A percentile compares a stretch with the other conserved stretches of the same genome.
These are phyloP conservation scores for Hortaea werneckii DNA, from an alignment of 2,329 filamentous ascomycete species.

Conservation along the genomic window DNA sequence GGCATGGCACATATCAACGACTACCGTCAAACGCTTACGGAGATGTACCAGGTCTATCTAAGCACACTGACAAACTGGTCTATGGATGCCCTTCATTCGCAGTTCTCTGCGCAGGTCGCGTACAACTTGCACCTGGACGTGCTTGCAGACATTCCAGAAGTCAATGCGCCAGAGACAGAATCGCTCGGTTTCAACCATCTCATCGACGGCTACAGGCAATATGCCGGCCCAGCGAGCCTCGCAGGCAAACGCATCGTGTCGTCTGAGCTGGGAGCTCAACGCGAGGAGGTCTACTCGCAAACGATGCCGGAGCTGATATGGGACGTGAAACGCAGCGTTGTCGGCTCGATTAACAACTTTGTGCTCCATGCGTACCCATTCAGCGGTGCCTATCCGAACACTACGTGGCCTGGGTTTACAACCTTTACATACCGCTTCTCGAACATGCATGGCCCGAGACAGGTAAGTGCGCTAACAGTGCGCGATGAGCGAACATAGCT, in stretches of 20 bases:
- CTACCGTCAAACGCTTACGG: background rate
- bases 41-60: background rate
- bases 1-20: constrained; percentile 19
- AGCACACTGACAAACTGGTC: background rate
- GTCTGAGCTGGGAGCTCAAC: constrained; percentile 25
- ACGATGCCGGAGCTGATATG: constrained; percentile 25
- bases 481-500: no score
- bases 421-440: constrained; percentile 35
- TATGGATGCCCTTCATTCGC: no score
- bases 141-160: constrained; percentile 19
- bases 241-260: constrained; percentile 23
- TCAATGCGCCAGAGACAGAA: constrained; percentile 27
- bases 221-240: constrained; percentile 24
- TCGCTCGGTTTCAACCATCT: constrained; percentile 21
- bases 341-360: constrained; percentile 35
- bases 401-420: constrained; percentile 41
- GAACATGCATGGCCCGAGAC: constrained; percentile 26
- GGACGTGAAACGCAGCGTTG: constrained; percentile 26
- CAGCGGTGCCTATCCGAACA: constrained; percentile 33
- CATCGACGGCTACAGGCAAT: constrained; percentile 26
- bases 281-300: constrained; percentile 18
- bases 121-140: constrained; percentile 28
- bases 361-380: constrained; percentile 37
- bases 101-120: constrained; percentile 19
- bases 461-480: no score